Percentiles rank a stretch among this genome's conserved stretches.
Conservation (phyloP, 1,284 basidiomycete species). For the Pterula multifida region DNA sequence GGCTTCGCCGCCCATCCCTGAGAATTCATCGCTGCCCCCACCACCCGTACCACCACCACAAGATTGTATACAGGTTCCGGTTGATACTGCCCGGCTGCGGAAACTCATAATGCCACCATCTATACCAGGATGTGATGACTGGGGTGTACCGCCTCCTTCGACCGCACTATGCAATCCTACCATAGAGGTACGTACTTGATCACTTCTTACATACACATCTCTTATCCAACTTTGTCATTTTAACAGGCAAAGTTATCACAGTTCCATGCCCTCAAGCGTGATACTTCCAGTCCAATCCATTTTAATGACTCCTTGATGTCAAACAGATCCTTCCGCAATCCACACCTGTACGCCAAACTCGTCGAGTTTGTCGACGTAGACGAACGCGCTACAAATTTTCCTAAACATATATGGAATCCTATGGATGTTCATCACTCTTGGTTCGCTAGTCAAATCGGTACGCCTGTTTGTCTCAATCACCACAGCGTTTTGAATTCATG, state of each 20-base stretch:
- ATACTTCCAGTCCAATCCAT: constrained; percentile 58
- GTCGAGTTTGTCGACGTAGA: constrained; percentile 87
- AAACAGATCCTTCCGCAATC: constrained; percentile 87
- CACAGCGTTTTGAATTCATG: neutral
- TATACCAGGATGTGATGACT: constrained; percentile 52
- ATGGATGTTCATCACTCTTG: constrained; percentile 47
- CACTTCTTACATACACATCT: neutral
- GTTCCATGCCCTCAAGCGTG: constrained; percentile 62
- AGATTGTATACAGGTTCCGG: neutral
- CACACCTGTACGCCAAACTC: constrained; percentile 85
- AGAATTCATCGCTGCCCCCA: neutral
- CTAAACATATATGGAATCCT: constrained; percentile 58
- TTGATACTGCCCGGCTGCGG: constrained; percentile 15
- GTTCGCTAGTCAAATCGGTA: constrained; percentile 63
- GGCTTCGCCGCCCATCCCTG: neutral
- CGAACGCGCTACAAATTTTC: constrained; percentile 76
- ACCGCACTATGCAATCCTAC: constrained; percentile 42
- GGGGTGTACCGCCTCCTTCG: constrained; percentile 67
- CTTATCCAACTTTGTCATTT: constrained; percentile 2
- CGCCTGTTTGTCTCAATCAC: constrained; percentile 14
- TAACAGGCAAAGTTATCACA: constrained; percentile 65
- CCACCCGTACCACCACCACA: neutral
- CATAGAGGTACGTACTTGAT: constrained; percentile 38
- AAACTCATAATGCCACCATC: constrained; percentile 47
- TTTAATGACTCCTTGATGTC: constrained; percentile 91